Evolutionary conservation across 2,329 filamentous ascomycete species (phyloP).

Genomic region (Allantophomopsis lycopodina): DNA sequence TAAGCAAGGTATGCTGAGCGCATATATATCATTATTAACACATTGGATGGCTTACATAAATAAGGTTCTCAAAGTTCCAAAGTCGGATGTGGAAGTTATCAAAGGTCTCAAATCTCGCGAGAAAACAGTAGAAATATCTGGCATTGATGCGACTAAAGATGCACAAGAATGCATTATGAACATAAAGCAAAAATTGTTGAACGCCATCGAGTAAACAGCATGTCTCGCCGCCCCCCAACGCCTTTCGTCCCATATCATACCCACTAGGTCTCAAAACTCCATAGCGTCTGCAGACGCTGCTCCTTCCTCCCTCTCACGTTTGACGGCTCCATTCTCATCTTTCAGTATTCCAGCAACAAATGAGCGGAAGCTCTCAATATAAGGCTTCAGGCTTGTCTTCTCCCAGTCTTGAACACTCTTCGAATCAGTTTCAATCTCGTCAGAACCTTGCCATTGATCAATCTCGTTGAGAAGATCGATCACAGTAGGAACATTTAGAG

Average conservation of each 20-base stretch:
- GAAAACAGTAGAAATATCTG: slow-evolving; percentile 37
- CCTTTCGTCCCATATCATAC: not conserved
- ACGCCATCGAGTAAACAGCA: slow-evolving; percentile 4
- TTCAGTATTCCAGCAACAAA: slow-evolving; percentile 72
- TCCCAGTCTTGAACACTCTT: slow-evolving; percentile 72
- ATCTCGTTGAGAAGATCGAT: slow-evolving; percentile 73
- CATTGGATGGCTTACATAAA: not conserved
- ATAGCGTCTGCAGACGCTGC: slow-evolving; percentile 32
- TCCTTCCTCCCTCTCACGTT: slow-evolving; percentile 32
- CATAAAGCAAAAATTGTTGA: slow-evolving; percentile 10
- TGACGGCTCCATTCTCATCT: slow-evolving; percentile 48
- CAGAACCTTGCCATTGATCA: slow-evolving; percentile 55
- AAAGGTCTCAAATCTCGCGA: slow-evolving; percentile 50
- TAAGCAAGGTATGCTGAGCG: slow-evolving; percentile 36
- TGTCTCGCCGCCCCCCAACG: slow-evolving; percentile 3
- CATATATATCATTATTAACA: not conserved
- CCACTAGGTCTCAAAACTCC: slow-evolving; percentile 45
- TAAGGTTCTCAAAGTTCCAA: slow-evolving; percentile 44
- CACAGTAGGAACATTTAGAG: slow-evolving; percentile 78
- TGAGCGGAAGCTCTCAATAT: slow-evolving; percentile 74
- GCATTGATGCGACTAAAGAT: slow-evolving; percentile 17
- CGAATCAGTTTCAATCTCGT: slow-evolving; percentile 25
- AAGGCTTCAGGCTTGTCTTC: slow-evolving; percentile 89
- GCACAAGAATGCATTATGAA: slow-evolving; percentile 15
- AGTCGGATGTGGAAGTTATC: slow-evolving; percentile 47